Evolutionary conservation across 257 asterid species (phyloP), one percentile per base, ranked within the genome.

Genomic region (Mentha longifolia): DNA sequence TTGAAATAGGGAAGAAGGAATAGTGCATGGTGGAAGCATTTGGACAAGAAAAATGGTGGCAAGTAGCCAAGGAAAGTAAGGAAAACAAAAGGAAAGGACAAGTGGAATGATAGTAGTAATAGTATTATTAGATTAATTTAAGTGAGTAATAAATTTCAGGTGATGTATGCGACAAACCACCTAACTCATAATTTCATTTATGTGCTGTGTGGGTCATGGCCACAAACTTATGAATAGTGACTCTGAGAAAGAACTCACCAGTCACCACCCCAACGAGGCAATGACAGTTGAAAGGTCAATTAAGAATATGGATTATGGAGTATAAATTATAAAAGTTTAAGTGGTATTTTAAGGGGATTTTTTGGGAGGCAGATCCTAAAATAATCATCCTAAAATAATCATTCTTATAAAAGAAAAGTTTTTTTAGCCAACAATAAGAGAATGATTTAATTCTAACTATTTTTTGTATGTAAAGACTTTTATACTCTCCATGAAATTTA

Each of bases 231-330:
- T 12, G 1, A n/a, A n/a, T n/a, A 22, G 37, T 11, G 61, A 25
- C 41, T 57, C 10, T 12, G 20, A 28, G 42, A 28, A 57, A 57
- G 17, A 13, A 57, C 15, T 28, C 41, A 13, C 20, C 63, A 57
- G 7, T 28, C 41, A 13, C 20, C 63, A 57, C 63, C 62, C 62
- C 62, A 56, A n/a, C n/a, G n/a, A n/a, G n/a, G n/a, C n/a, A n/a
- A 25, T 28, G 11, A 12, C 3, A 2, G 25, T 8, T 49, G 1
- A 25, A 25, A 28, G 39, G 61, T 55, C 61, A 22, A 10, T 42
- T 42, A 42, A 42, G 14, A 8, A 7, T 41, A 41, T 41, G 46
- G 13, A 33, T n/a, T n/a, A n/a, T n/a, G n/a, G n/a, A n/a, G n/a
- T n/a, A n/a, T n/a, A n/a, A n/a, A n/a, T n/a, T n/a, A n/a, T n/a